Evolutionary conservation across 2,329 filamentous ascomycete genomes (phyloP), one percentile per base, ranked within the genome.

Genomic region (Amphichorda felina): DNA sequence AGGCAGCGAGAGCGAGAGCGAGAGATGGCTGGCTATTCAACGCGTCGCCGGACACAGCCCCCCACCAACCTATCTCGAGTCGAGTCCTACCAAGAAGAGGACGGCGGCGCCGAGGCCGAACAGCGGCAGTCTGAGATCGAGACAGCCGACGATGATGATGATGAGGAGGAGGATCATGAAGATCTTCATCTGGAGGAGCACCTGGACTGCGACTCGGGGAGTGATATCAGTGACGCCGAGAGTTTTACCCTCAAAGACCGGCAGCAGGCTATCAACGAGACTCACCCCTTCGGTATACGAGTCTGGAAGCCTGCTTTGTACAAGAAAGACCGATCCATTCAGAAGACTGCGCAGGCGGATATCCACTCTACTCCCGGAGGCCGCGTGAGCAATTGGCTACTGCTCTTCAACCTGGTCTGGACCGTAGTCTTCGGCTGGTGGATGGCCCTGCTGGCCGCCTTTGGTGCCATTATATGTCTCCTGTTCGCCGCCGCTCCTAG

Each of bases 291-390:
- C 50, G 91, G 91, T 67, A 96, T 98, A 54, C 79, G 93, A 55
- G 85, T 98, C 43, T 98, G 91, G 91, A 98, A 98, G 59, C 91
- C 91, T 30, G 93, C 91, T 2, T 59, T 98, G 43, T 98, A 98
- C 71, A 98, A 98, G 62, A 98, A 98, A 59, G 80, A 82, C 48
- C 79, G 91, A 38, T 98, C 91, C 1, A 93, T 98, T 26, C 87
- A 96, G 56, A 91, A 93, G 59, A 94, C 80, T 32, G 91, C 91
- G 5, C 89, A 96, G 60, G 88, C 83, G 11, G 91, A 98, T 56
- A 96, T 98, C 40, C 91, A 98, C 62, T 96, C 89, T 3, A 79
- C 85, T 2, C 91, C 91, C 0, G 91, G 91, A 16, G 83, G 85
- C 14, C 79, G 78, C 46, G 89, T 96, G 42, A 89, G 78, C 58